These are phyloP conservation scores for Dujonia santamariae DNA, from an alignment of 1,139 yeast species.

Conservation along the genomic window DNA sequence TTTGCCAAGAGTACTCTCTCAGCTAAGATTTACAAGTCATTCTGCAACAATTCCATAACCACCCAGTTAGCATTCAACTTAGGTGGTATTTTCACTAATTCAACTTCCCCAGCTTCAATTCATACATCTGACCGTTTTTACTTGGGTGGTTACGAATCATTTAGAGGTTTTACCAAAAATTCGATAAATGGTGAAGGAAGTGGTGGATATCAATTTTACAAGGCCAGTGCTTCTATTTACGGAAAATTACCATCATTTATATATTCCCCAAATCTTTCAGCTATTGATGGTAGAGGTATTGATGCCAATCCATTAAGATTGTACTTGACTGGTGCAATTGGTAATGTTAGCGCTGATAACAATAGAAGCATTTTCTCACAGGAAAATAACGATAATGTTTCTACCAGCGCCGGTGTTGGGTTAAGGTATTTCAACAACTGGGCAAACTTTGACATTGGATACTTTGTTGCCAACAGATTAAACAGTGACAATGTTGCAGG, in stretches of 20 bases:
- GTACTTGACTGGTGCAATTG: constrained; percentile 34
- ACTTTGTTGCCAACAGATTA: constrained; percentile 34
- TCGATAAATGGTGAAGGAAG: constrained; percentile 24
- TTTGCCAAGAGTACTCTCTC: constrained; percentile 27
- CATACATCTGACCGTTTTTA: constrained; percentile 49
- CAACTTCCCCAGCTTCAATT: constrained; percentile 25
- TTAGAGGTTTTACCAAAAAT: constrained; percentile 40
- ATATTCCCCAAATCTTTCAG: constrained; percentile 15
- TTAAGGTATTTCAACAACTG: constrained; percentile 39
- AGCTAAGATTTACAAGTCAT: constrained; percentile 35
- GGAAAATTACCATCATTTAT: constrained; percentile 36
- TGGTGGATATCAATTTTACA: constrained; percentile 44
- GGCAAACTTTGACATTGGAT: constrained; percentile 49
- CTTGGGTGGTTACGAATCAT: constrained; percentile 41
- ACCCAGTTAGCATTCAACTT: constrained; percentile 29
- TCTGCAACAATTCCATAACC: constrained; percentile 35
- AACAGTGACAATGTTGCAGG: constrained; percentile 22
- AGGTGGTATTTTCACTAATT: constrained; percentile 30
- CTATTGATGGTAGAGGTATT: constrained; percentile 13
- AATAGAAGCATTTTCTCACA: neutral
- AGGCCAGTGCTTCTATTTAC: constrained; percentile 30
- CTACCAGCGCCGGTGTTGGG: constrained; percentile 42
- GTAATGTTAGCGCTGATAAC: constrained; percentile 23
- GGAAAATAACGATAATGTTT: constrained; percentile 14
- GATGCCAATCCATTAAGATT: constrained; percentile 43